phyloP scores from a whole-genome alignment of 2,329 filamentous ascomycete genomes.

The Paraphoma sp. region DNA sequence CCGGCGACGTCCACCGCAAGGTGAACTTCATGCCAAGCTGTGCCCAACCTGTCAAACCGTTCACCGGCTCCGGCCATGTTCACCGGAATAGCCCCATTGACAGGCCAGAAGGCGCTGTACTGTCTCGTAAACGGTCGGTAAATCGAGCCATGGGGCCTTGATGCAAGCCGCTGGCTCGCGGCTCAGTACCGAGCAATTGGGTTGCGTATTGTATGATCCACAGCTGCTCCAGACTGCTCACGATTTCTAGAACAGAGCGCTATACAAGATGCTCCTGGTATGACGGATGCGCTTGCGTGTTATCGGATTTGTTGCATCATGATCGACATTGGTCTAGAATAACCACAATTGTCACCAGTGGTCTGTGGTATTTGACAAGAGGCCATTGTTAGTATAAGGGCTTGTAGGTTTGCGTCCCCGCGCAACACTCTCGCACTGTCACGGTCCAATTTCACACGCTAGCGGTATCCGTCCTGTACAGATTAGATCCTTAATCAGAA shows the following conservation, averaged over 20 bases:
- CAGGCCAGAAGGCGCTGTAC: neutral
- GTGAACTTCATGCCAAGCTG: neutral
- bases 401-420: no score
- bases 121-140: neutral
- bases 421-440: neutral
- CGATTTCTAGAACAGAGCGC: neutral
- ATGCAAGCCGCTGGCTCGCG: neutral
- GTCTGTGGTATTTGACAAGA: neutral
- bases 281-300: neutral
- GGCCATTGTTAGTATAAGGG: neutral
- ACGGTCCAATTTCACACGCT: no score
- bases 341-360: no score
- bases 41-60: neutral
- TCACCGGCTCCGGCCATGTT: neutral
- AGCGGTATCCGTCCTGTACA: no score
- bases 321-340: neutral
- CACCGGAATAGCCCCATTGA: neutral
- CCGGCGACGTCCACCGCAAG: neutral
- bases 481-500: no score
- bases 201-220: neutral
- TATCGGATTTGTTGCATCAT: neutral
- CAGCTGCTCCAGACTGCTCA: neutral
- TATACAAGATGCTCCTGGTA: neutral
- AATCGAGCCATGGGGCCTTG: neutral
- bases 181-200: neutral